Percentiles rank a stretch among this genome's conserved stretches.
phyloP scores from a whole-genome alignment of 2,329 filamentous ascomycete species.

The Diaporthe sp. region DNA sequence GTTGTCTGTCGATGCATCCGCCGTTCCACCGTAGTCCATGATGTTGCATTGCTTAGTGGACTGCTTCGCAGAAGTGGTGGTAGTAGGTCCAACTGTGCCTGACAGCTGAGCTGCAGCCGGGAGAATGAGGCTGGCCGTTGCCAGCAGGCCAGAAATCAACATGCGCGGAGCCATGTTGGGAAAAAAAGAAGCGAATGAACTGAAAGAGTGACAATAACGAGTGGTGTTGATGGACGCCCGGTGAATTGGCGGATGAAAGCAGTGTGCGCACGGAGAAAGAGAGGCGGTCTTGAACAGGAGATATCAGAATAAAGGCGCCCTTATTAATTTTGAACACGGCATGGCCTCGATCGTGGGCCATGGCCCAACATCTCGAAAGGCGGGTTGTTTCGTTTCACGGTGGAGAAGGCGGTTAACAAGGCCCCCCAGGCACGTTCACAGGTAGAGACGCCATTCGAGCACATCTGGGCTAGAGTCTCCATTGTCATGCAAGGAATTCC shows the following conservation, averaged over 20 bases:
- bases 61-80: conserved; percentile 45
- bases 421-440: neutral
- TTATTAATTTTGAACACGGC: neutral
- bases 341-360: neutral
- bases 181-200: neutral
- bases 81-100: conserved; percentile 46
- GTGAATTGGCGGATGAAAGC: neutral
- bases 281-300: neutral
- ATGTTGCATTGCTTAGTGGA: conserved; percentile 59
- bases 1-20: conserved; percentile 60
- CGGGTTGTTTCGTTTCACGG: conserved; percentile 35
- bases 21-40: conserved; percentile 61
- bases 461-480: neutral
- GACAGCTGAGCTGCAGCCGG: conserved; percentile 43
- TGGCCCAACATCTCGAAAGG: conserved; percentile 19
- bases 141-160: conserved; percentile 35
- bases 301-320: neutral
- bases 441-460: neutral
- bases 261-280: neutral
- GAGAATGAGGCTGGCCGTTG: conserved; percentile 32
- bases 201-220: neutral
- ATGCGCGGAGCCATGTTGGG: conserved; percentile 33
- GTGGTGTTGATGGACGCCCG: neutral
- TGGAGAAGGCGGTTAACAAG: neutral
- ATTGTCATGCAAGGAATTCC: conserved; percentile 3